phyloP scores from a whole-genome alignment of 2,329 filamentous ascomycete species.

The Pseudomassariella vexata region DNA sequence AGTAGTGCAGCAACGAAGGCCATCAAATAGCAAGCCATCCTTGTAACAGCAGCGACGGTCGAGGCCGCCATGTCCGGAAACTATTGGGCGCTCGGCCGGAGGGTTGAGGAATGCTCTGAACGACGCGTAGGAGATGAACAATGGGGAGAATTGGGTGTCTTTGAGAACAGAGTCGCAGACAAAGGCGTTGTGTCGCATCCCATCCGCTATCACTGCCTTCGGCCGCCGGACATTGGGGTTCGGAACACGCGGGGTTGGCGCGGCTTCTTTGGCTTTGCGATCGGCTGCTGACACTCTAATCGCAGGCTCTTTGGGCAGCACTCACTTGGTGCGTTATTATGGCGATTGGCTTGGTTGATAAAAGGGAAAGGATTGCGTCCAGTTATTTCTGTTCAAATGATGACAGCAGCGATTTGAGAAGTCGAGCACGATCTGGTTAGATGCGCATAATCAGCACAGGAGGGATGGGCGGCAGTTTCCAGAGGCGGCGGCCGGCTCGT shows the following conservation, averaged over 20 bases:
- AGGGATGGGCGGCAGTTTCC: no score
- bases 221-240: not conserved
- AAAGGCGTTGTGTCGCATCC: not conserved
- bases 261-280: not conserved
- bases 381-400: no score
- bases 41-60: slow-evolving; percentile 25
- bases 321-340: no score
- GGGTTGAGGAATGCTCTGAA: not conserved
- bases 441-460: no score
- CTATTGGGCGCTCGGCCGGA: not conserved
- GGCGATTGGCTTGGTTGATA: no score
- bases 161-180: not conserved
- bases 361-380: no score
- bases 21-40: slow-evolving; percentile 26
- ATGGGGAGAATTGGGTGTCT: not conserved
- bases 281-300: slow-evolving; percentile 1
- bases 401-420: no score
- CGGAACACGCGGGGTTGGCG: no score
- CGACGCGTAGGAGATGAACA: not conserved
- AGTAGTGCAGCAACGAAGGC: slow-evolving; percentile 24
- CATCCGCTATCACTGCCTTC: not conserved
- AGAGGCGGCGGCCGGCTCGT: no score
- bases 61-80: slow-evolving; percentile 25
- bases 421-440: no score
- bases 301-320: no score